phyloP scores from a whole-genome alignment of 495 filamentous ascomycete species.

The Trichoderma erinaceum region DNA sequence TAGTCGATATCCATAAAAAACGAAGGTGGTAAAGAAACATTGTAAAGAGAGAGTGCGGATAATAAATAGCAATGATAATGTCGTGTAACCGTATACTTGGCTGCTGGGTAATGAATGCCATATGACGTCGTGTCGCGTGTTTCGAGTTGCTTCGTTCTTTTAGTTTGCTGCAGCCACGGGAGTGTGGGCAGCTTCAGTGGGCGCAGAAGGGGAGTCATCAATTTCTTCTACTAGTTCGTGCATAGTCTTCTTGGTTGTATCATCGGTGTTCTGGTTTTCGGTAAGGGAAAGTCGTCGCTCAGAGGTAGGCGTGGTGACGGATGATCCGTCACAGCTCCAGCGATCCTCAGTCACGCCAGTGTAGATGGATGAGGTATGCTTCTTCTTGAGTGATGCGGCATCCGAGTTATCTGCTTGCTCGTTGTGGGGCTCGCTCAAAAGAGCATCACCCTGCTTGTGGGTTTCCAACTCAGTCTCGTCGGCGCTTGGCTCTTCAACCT shows the following conservation, averaged over 20 bases:
- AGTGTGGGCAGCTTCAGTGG: background rate
- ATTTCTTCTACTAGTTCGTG: background rate
- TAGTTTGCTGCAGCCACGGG: background rate
- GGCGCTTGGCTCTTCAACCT: background rate
- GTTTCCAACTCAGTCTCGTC: background rate
- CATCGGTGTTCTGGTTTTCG: background rate
- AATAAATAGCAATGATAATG: background rate
- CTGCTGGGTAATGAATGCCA: conserved; percentile 5
- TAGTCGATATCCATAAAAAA: background rate
- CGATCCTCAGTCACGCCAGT: conserved; percentile 9
- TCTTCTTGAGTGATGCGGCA: conserved; percentile 1
- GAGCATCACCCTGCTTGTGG: background rate
- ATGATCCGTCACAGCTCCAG: conserved; percentile 2
- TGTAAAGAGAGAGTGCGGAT: background rate
- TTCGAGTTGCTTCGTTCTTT: background rate
- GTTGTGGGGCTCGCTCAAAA: background rate
- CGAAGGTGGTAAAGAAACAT: background rate
- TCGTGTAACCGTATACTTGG: background rate
- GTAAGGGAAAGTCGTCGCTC: conserved; percentile 2
- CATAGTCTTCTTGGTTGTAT: conserved; percentile 2
- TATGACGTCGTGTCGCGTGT: conserved; percentile 3
- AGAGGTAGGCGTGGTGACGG: conserved; percentile 14
- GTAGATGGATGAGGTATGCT: conserved; percentile 10
- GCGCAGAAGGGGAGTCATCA: background rate
- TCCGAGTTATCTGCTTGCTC: background rate